Conservation (phyloP, 179 eudicot species). For the Carnegiea gigantea region DNA sequence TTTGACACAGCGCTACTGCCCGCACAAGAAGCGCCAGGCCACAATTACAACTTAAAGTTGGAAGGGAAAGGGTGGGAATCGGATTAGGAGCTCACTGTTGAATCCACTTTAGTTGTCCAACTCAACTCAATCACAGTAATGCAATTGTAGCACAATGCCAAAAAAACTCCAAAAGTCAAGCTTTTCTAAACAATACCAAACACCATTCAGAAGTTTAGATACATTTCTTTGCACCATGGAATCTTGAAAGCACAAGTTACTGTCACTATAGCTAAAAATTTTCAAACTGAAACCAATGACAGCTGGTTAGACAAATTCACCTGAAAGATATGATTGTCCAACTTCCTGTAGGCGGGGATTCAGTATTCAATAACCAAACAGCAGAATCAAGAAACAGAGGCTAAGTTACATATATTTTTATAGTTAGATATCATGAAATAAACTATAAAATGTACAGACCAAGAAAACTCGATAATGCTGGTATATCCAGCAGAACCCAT, state of each 20-base stretch:
- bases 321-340: not conserved
- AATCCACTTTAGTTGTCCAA: not conserved
- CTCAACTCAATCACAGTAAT: not conserved
- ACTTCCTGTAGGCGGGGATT: not conserved
- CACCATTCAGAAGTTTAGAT: not conserved
- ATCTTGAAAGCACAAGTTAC: not conserved
- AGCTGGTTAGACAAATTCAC: not conserved
- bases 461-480: not conserved
- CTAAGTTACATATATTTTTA: not conserved
- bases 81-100: not conserved
- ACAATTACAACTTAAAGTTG: not conserved
- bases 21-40: not conserved
- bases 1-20: not conserved
- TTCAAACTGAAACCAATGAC: not conserved
- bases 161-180: not conserved
- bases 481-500: not conserved
- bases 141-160: not conserved
- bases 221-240: not conserved
- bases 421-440: not conserved
- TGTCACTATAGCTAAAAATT: not conserved
- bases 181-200: not conserved
- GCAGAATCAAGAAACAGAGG: not conserved
- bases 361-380: not conserved
- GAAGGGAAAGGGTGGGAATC: not conserved
- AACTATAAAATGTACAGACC: not conserved